phyloP scores from a whole-genome alignment of 2,329 filamentous ascomycete species.

The Aspergillus ochraceus region DNA sequence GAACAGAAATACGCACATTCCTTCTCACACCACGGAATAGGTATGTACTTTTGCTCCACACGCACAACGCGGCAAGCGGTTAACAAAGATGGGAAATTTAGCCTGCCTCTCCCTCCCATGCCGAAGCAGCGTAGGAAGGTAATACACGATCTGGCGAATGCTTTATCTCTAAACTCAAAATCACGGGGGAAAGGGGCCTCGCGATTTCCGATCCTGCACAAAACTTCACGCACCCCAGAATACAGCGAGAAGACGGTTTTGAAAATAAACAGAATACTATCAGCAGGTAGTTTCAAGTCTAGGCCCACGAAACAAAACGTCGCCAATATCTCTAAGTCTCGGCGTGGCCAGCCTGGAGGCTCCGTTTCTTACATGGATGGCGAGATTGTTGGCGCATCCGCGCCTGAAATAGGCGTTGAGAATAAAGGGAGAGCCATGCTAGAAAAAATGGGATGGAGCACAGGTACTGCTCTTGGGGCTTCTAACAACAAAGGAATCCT shows the following conservation, averaged over 20 bases:
- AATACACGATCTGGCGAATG: conserved; percentile 75
- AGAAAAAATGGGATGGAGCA: conserved; percentile 96
- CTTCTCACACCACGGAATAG: conserved; percentile 62
- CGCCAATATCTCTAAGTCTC: conserved; percentile 22
- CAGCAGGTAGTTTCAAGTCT: conserved; percentile 31
- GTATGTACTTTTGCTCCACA: conserved; percentile 48
- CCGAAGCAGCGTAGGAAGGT: conserved; percentile 72
- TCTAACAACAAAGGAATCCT: conserved; percentile 84
- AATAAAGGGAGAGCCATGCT: conserved; percentile 86
- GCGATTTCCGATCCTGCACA: conserved; percentile 75
- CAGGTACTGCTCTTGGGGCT: conserved; percentile 79
- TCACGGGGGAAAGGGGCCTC: conserved; percentile 72
- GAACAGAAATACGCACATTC: conserved; percentile 71
- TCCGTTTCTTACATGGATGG: conserved; percentile 72
- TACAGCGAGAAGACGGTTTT: conserved; percentile 58
- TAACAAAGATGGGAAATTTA: conserved; percentile 34
- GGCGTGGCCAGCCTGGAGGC: conserved; percentile 40
- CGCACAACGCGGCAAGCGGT: neutral
- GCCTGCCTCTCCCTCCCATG: conserved; percentile 79
- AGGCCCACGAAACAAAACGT: conserved; percentile 25
- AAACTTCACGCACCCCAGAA: conserved; percentile 65
- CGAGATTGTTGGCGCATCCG: conserved; percentile 80
- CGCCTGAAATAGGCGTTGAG: conserved; percentile 76
- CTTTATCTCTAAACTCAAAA: conserved; percentile 78
- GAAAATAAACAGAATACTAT: conserved; percentile 43